phyloP scores from a whole-genome alignment of 306 rosid genomes.

The Trifolium dubium region DNA sequence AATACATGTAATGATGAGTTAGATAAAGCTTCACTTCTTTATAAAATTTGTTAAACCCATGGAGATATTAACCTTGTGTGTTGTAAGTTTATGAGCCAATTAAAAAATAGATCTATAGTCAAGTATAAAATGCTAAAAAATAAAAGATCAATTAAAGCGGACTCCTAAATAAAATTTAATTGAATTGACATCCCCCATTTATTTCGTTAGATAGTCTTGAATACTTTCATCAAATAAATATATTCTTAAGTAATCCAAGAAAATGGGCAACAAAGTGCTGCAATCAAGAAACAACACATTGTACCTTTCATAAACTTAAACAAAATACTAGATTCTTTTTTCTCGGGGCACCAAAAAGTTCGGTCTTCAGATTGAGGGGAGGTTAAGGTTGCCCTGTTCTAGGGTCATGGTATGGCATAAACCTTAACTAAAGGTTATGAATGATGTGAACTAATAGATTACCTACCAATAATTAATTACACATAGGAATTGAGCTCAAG shows the following conservation, averaged over 20 bases:
- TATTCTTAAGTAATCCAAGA: not conserved
- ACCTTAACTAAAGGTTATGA: not conserved
- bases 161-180: not conserved
- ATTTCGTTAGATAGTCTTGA: not conserved
- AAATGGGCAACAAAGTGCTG: not conserved
- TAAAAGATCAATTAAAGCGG: not conserved
- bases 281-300: not conserved
- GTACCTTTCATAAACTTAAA: not conserved
- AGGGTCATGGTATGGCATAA: not conserved
- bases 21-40: conserved; percentile 35
- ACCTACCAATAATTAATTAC: not conserved
- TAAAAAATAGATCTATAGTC: not conserved
- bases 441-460: not conserved
- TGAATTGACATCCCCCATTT: not conserved
- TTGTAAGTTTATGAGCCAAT: not conserved
- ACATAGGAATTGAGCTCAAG: not conserved
- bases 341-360: not conserved
- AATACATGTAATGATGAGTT: conserved; percentile 9
- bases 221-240: no score
- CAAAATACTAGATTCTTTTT: not conserved
- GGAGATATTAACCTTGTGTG: not conserved
- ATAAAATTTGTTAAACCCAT: conserved; percentile 3
- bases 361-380: not conserved
- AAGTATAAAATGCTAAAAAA: not conserved
- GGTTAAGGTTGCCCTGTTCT: not conserved